Evolutionary conservation across 352 stramenopile genomes (phyloP).

Genomic region (Phytophthora pseudosyringae): DNA sequence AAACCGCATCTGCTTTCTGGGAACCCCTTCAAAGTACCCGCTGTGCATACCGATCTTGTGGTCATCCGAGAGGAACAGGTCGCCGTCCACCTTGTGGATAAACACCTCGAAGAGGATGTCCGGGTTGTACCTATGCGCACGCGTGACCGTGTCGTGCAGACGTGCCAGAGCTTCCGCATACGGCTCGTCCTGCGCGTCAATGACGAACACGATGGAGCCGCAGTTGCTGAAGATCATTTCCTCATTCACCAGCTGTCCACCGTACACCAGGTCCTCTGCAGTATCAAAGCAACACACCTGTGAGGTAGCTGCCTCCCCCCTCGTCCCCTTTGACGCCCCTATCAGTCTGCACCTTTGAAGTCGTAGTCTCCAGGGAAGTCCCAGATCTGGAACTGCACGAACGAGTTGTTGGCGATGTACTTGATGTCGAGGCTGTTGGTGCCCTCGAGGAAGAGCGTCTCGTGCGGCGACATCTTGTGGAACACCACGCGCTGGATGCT

Average conservation of each 20-base stretch:
- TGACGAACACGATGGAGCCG: constrained; percentile 96
- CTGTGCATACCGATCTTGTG: constrained; percentile 93
- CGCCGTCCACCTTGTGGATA: constrained; percentile 99
- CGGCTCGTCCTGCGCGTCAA: constrained; percentile 97
- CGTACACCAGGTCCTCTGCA: constrained; percentile 88
- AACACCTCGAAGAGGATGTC: constrained; percentile 98
- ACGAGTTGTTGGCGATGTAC: constrained; percentile 98
- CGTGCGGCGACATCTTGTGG: constrained; percentile 99
- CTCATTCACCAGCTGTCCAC: constrained; percentile 88
- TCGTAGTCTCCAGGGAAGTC: constrained; percentile 98
- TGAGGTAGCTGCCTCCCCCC: background rate
- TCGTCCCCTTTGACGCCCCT: background rate
- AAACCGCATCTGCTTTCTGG: background rate
- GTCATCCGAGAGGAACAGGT: constrained; percentile 98
- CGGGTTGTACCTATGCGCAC: constrained; percentile 93
- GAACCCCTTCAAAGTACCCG: background rate
- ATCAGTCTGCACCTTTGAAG: constrained; percentile 64
- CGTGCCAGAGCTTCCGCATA: constrained; percentile 88
- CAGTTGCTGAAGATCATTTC: constrained; percentile 93
- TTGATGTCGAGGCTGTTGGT: constrained; percentile 93
- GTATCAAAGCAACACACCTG: background rate
- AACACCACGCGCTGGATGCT: constrained; percentile 98
- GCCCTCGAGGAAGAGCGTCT: constrained; percentile 96
- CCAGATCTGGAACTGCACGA: constrained; percentile 99
- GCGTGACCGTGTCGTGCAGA: constrained; percentile 89